Conservation (phyloP, 805 yeast genomes). For the Monosporozyma unispora region DNA sequence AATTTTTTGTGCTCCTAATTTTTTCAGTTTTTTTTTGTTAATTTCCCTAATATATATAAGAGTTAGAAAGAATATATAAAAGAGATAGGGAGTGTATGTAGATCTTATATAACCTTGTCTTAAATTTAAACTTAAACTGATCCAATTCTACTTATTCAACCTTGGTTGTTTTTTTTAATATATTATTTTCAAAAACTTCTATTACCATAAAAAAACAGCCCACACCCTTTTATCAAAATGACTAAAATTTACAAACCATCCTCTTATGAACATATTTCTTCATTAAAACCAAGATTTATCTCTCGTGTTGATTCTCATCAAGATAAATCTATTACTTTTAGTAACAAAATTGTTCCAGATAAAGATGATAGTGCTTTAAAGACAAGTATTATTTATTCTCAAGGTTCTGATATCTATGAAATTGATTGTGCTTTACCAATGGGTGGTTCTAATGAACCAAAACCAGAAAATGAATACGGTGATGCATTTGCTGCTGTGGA, state of each 20-base stretch:
- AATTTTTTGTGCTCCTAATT: too few species aligned
- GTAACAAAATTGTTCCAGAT: conserved; percentile 24
- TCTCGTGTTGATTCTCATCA: conserved; percentile 22
- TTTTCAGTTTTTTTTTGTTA: too few species aligned
- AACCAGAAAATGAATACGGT: conserved; percentile 29
- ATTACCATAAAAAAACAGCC: too few species aligned
- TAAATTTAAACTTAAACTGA: too few species aligned
- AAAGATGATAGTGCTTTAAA: conserved; percentile 22
- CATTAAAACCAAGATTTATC: conserved; percentile 32
- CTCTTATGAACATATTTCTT: conserved; percentile 24
- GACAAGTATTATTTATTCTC: conserved; percentile 24
- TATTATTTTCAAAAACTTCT: too few species aligned
- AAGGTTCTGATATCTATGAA: conserved; percentile 27
- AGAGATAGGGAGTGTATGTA: too few species aligned
- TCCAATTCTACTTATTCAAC: too few species aligned
- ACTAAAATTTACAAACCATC: conserved; percentile 5
- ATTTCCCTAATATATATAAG: too few species aligned
- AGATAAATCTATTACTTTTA: conserved; percentile 22
- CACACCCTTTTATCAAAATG: neutral
- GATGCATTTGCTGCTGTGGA: conserved; percentile 53
- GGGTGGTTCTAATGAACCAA: conserved; percentile 12
- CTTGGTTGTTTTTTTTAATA: too few species aligned
- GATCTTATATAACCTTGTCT: too few species aligned
- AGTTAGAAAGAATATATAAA: too few species aligned
- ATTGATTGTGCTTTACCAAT: conserved; percentile 24